These are phyloP conservation scores for Vitis hybrid DNA, from an alignment of 177 flowering plant species.

Conservation along the genomic window DNA sequence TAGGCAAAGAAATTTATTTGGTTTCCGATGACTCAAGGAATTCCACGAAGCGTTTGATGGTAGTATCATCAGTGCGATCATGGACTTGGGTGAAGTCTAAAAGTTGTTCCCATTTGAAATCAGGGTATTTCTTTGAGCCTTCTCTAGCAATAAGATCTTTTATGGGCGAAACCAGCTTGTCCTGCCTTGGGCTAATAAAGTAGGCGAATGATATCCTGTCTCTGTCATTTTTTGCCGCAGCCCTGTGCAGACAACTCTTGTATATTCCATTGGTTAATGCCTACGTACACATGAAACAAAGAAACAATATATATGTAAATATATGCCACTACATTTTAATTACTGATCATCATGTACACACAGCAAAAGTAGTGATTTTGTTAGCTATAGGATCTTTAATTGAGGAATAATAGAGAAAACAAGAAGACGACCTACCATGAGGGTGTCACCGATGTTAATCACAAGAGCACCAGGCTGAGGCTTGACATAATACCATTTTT, in stretches of 20 bases:
- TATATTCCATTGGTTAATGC: slow-evolving; percentile 46
- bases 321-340: background rate
- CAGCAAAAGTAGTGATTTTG: no score
- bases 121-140: slow-evolving; percentile 38
- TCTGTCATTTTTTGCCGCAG: slow-evolving; percentile 41
- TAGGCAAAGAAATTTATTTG: no score
- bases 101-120: slow-evolving; percentile 47
- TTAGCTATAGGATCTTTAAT: no score
- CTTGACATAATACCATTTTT: background rate
- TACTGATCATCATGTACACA: background rate
- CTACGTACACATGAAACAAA: slow-evolving; percentile 16
- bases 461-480: slow-evolving; percentile 2
- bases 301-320: background rate
- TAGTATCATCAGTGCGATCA: slow-evolving; percentile 36
- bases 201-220: slow-evolving; percentile 42
- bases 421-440: background rate
- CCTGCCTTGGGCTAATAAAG: slow-evolving; percentile 39
- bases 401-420: no score
- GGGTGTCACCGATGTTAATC: slow-evolving; percentile 10
- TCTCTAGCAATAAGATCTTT: slow-evolving; percentile 25
- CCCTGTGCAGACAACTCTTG: slow-evolving; percentile 58
- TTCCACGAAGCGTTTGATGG: slow-evolving; percentile 31
- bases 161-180: slow-evolving; percentile 46
- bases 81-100: slow-evolving; percentile 39
- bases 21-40: slow-evolving; percentile 26